Conservation (phyloP, 495 filamentous ascomycete species). For the Symbiotaphrina buchneri region DNA sequence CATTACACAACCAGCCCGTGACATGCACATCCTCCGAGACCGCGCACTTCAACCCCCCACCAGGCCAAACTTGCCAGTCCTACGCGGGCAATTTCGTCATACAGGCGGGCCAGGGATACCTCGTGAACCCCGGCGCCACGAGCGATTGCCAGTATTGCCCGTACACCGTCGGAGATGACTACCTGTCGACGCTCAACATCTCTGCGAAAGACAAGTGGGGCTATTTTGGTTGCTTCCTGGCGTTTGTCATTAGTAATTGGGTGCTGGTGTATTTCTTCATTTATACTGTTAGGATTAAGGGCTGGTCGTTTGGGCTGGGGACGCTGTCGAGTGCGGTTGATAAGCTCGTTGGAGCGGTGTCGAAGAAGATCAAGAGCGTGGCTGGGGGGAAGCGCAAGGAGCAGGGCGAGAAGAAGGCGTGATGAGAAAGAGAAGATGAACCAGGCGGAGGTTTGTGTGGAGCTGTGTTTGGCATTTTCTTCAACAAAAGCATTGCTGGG, state of each 20-base stretch:
- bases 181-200: conserved; percentile 45
- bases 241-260: conserved; percentile 60
- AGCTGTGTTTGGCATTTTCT: too few relatives aligned
- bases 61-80: conserved; percentile 33
- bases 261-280: conserved; percentile 67
- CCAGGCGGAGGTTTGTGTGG: too few relatives aligned
- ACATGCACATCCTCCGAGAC: conserved; percentile 33
- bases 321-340: conserved; percentile 25
- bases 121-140: conserved; percentile 32
- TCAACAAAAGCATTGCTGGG: too few relatives aligned
- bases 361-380: too few relatives aligned
- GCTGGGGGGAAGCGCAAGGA: too few relatives aligned
- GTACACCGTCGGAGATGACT: conserved; percentile 40
- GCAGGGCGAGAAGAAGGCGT: too few relatives aligned
- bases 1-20: conserved; percentile 29
- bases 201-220: conserved; percentile 40
- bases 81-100: conserved; percentile 31
- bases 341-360: conserved; percentile 3
- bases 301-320: conserved; percentile 52
- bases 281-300: conserved; percentile 49
- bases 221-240: conserved; percentile 59
- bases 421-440: too few relatives aligned
- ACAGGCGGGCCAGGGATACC: conserved; percentile 25
- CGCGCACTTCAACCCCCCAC: conserved; percentile 41
- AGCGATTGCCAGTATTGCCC: conserved; percentile 54